Evolutionary conservation across 768 basidiomycete species (phyloP), one percentile per base, ranked within the genome.

Genomic region (Macrolepiota fuliginosa): DNA sequence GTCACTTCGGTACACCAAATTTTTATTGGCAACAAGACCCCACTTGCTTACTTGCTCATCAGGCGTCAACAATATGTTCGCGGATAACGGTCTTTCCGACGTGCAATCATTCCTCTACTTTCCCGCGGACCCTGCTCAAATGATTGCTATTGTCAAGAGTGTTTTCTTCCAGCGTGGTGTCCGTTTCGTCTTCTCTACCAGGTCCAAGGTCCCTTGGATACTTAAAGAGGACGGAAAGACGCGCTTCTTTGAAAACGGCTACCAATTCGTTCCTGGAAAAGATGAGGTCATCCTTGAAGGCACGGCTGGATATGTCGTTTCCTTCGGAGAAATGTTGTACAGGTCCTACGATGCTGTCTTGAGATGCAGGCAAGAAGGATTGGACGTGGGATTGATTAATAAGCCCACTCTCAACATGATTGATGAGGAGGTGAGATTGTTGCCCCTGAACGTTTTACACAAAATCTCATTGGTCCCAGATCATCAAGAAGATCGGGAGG

Each of bases 291-390:
- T 95, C 66, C 75, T 80, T 11, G 89, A 92, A 69, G 92, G 92
- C 46, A 88, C 74, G 36, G 88, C 81, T 2, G 93, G 93, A 37
- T 94, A 92, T 65, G 89, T 95, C 32, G 88, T 95, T 42, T 82
- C 90, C 1, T 94, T 89, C 67, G 93, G 93, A 17, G 92, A 94
- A 73, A 91, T 91, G 90, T 75, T 94, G 22, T 91, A 94, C 73
- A 81, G 93, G 63, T 82, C 89, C 45, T 90, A 81, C 76, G 93
- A 95, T 69, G 93, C 93, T 13, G 92, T 94, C 47, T 73, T 92
- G 61, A 80, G 86, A 29, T 85, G 86, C 69, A 80, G 90, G 64
- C 75, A 88, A 74, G 75, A 85, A 65, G 92, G 92, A 2, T 65
- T 93, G 54, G 82, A 94, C 67, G 90, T 94, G 52, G 93, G 92